Conservation (phyloP, 768 basidiomycete species). For the Phanerodontia chrysosporium region DNA sequence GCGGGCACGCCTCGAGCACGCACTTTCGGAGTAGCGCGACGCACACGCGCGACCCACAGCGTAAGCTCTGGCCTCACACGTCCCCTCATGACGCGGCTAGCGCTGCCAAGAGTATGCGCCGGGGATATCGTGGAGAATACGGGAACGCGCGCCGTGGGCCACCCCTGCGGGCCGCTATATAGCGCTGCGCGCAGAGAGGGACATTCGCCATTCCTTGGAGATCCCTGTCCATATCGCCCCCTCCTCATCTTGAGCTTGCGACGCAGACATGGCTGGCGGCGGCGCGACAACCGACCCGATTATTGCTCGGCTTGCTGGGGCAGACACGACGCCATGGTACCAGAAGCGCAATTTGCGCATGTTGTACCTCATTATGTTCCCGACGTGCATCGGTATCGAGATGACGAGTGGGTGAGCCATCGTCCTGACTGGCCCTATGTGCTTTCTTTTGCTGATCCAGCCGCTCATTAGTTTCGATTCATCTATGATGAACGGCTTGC, state of each 20-base stretch:
- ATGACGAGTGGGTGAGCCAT: slow-evolving; percentile 52
- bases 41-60: not conserved
- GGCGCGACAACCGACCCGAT: slow-evolving; percentile 5
- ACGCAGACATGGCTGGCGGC: slow-evolving; percentile 7
- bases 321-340: slow-evolving; percentile 59
- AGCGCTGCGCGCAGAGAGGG: not conserved
- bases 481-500: slow-evolving; percentile 60
- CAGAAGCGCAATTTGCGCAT: slow-evolving; percentile 52
- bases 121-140: slow-evolving; percentile 12
- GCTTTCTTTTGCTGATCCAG: not conserved
- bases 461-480: slow-evolving; percentile 44
- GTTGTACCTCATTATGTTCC: slow-evolving; percentile 54
- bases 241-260: not conserved
- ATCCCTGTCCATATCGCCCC: not conserved
- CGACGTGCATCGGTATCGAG: slow-evolving; percentile 58
- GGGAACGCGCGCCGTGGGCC: not conserved
- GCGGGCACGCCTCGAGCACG: not conserved
- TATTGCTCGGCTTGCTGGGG: slow-evolving; percentile 19
- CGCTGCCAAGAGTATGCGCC: slow-evolving; percentile 7
- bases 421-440: too few relatives aligned
- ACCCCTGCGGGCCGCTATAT: not conserved
- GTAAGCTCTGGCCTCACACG: slow-evolving; percentile 3
- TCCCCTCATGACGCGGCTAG: not conserved
- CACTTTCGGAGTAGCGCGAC: not conserved
- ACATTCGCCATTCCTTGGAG: not conserved